phyloP scores from a whole-genome alignment of 495 filamentous ascomycete species.

The Hyaloscypha variabilis region DNA sequence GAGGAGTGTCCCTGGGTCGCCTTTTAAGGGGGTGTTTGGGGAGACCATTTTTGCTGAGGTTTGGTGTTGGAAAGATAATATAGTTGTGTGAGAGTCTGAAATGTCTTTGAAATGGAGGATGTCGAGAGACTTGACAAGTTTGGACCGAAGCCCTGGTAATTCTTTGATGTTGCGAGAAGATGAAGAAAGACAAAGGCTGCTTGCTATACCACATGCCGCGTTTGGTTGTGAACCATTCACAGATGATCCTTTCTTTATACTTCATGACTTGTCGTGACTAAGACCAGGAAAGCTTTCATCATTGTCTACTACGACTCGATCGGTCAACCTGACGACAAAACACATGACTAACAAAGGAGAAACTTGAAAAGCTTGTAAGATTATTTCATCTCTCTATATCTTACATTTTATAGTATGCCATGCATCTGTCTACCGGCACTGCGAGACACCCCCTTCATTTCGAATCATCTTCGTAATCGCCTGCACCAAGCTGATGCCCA shows the following conservation, averaged over 20 bases:
- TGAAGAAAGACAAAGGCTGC: slow-evolving; percentile 2
- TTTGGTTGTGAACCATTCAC: not conserved
- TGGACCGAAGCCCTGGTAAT: not conserved
- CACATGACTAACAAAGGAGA: not conserved
- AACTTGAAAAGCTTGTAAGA: not conserved
- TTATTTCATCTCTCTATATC: slow-evolving; percentile 6
- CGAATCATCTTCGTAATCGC: slow-evolving; percentile 64
- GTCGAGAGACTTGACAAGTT: not conserved
- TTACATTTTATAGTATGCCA: slow-evolving; percentile 9
- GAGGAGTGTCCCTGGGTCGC: not conserved
- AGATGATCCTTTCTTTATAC: not conserved
- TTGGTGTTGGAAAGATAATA: not conserved
- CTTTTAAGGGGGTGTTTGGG: not conserved
- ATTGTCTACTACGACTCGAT: not conserved
- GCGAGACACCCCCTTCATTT: slow-evolving; percentile 30
- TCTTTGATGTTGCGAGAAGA: not conserved
- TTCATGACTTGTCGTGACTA: not conserved
- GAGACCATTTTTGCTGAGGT: not conserved
- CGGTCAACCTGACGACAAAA: not conserved
- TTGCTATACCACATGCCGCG: not conserved
- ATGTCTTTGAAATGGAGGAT: not conserved
- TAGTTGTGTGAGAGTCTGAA: not conserved
- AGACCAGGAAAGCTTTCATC: not conserved
- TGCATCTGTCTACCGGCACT: slow-evolving; percentile 18
- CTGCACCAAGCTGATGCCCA: slow-evolving; percentile 81